These are phyloP conservation scores for Chaetoceros muelleri DNA, from an alignment of 108 stramenopile genomes.

Conservation along the genomic window DNA sequence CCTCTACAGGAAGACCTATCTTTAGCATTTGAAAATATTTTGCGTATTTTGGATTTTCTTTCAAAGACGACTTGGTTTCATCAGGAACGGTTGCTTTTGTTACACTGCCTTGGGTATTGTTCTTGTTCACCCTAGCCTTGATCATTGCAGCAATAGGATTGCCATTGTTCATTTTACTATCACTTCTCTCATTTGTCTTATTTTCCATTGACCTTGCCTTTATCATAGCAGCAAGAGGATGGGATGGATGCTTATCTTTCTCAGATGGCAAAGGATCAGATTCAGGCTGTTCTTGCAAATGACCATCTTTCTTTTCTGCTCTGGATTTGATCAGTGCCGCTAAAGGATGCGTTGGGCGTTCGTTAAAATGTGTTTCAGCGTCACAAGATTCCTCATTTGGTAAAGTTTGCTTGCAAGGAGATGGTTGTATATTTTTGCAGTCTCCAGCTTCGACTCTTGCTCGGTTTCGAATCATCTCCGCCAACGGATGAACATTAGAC, in stretches of 20 bases:
- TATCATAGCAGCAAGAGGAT: no score
- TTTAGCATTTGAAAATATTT: slow-evolving; percentile 26
- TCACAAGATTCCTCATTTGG: no score
- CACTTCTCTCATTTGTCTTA: not conserved
- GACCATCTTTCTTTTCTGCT: no score
- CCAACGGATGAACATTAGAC: not conserved
- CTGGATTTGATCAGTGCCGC: no score
- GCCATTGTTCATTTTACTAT: not conserved
- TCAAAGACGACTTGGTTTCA: not conserved
- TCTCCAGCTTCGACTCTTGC: not conserved
- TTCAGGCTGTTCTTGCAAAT: no score
- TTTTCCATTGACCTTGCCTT: not conserved
- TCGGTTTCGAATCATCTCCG: not conserved
- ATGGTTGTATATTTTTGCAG: no score
- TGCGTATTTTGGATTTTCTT: slow-evolving; percentile 11
- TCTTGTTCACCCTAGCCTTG: not conserved
- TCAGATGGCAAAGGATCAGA: no score
- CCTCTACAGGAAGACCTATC: not conserved
- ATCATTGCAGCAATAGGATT: not conserved
- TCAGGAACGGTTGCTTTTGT: not conserved
- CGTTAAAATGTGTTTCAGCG: no score
- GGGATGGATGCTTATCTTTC: no score
- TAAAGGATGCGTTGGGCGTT: no score
- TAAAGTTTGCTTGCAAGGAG: no score
- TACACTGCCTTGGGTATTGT: not conserved